Conservation (phyloP, 441 rosid species). For the Pelargonium fulgidum region DNA sequence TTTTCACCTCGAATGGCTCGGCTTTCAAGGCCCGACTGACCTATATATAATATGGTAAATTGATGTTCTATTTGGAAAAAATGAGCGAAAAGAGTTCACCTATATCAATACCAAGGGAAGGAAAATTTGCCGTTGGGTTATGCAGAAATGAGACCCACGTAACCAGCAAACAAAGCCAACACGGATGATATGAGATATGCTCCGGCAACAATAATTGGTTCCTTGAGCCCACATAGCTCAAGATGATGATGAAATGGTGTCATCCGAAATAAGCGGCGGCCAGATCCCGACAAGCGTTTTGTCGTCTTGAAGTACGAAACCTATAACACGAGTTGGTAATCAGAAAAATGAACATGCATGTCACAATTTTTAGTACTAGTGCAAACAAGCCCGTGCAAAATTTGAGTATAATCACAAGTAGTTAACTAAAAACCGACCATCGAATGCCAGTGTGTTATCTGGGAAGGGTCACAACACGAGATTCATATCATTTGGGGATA, state of each 20-base stretch:
- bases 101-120: background rate
- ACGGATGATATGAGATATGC: constrained; percentile 55
- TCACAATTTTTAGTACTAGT: too few species aligned
- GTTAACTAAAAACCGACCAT: too few species aligned
- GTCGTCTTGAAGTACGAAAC: constrained; percentile 43
- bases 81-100: too few species aligned
- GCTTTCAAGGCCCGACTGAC: too few species aligned
- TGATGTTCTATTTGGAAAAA: too few species aligned
- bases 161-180: constrained; percentile 65
- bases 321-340: constrained; percentile 28
- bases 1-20: too few species aligned
- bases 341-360: background rate
- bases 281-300: constrained; percentile 38
- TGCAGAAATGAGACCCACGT: constrained; percentile 63
- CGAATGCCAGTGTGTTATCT: too few species aligned
- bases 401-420: too few species aligned
- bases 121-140: constrained; percentile 21
- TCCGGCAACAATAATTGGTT: constrained; percentile 55
- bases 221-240: constrained; percentile 49
- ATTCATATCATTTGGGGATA: too few species aligned
- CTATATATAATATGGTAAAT: too few species aligned
- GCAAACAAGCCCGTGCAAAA: too few species aligned
- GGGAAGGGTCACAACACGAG: too few species aligned
- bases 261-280: constrained; percentile 45
- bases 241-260: constrained; percentile 67